Conservation (phyloP, 2,329 filamentous ascomycete species). For the Neonectria sp. region DNA sequence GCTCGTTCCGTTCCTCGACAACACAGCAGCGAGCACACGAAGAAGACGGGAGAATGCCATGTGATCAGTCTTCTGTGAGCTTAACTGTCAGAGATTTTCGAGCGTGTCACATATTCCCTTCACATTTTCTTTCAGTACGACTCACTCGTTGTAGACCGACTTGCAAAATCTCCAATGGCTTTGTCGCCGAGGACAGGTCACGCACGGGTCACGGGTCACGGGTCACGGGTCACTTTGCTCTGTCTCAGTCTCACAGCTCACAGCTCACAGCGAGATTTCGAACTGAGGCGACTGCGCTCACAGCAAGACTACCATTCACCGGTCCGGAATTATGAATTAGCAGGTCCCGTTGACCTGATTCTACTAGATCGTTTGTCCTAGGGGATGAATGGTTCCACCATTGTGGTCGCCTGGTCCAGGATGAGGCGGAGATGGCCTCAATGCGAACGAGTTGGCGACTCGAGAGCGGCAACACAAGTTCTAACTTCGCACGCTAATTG, state of each 20-base stretch:
- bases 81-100: background rate
- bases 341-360: background rate
- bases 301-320: background rate
- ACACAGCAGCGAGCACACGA: background rate
- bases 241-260: background rate
- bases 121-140: constrained; percentile 6
- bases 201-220: background rate
- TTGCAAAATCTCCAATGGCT: constrained; percentile 5
- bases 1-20: background rate
- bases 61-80: constrained; percentile 1
- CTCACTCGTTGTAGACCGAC: background rate
- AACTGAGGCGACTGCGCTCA: background rate
- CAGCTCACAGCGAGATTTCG: background rate
- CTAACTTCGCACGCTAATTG: background rate
- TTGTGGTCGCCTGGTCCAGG: background rate
- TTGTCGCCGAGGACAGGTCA: constrained; percentile 1
- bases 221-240: background rate
- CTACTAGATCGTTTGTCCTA: background rate
- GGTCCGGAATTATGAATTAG: background rate
- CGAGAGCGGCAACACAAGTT: background rate
- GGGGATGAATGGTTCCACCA: background rate
- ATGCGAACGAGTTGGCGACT: background rate
- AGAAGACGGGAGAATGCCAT: constrained; percentile 1
- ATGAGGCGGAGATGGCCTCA: background rate
- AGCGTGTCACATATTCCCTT: background rate